Conservation (phyloP, 1,284 basidiomycete genomes). For the Lentinula novae-zelandiae region DNA sequence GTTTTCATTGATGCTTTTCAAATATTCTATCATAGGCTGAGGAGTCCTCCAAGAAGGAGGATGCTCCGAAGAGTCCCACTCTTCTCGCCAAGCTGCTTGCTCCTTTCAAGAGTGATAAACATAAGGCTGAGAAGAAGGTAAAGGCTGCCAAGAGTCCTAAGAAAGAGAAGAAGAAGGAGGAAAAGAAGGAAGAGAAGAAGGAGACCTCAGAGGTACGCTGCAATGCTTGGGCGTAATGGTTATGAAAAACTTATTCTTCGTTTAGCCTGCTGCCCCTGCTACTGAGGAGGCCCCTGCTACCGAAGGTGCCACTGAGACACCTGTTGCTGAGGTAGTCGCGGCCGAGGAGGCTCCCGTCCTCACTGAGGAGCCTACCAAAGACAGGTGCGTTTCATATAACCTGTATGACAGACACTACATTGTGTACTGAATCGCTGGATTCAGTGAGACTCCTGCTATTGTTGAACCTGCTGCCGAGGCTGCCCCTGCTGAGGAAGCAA, state of each 20-base stretch:
- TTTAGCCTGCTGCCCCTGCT: conserved; percentile 30
- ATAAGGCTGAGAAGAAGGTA: conserved; percentile 64
- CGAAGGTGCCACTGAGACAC: conserved; percentile 18
- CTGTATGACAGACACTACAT: neutral
- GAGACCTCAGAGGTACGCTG: conserved; percentile 40
- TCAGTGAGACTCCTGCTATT: conserved; percentile 34
- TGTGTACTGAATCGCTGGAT: conserved; percentile 13
- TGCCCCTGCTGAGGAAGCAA: conserved; percentile 30
- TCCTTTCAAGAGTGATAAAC: conserved; percentile 67
- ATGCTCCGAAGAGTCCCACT: conserved; percentile 73
- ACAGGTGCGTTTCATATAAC: conserved; percentile 40
- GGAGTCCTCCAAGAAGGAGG: conserved; percentile 58
- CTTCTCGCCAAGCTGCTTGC: conserved; percentile 68
- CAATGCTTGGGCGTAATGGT: neutral
- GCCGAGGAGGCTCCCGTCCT: conserved; percentile 33
- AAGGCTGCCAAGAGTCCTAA: conserved; percentile 61
- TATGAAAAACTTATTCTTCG: conserved; percentile 2
- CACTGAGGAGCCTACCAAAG: conserved; percentile 48
- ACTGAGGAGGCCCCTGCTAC: conserved; percentile 22
- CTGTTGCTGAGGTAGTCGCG: conserved; percentile 31
- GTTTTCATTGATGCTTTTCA: conserved; percentile 1
- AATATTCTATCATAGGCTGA: conserved; percentile 27
- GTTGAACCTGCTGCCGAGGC: conserved; percentile 26
- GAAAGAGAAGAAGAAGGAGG: conserved; percentile 69
- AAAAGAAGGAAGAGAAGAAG: conserved; percentile 63